Evolutionary conservation across 805 yeast genomes (phyloP).

Genomic region (Candida suzukii): DNA sequence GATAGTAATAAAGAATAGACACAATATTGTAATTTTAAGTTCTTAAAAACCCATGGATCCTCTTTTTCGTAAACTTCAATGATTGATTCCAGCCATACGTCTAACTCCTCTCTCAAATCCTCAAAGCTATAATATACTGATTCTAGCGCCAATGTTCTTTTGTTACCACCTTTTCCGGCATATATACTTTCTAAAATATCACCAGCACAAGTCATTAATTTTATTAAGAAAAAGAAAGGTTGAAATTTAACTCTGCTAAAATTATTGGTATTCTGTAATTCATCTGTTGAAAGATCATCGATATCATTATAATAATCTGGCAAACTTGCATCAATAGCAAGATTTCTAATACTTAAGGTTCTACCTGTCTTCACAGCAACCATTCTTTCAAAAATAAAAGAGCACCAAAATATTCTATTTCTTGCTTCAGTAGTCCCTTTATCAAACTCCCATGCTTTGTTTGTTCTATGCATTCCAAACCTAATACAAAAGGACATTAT

Average conservation of each 20-base stretch:
- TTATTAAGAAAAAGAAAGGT: conserved; percentile 1
- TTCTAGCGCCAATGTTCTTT: neutral
- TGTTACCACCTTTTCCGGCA: neutral
- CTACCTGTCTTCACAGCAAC: conserved; percentile 3
- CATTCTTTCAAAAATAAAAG: conserved; percentile 2
- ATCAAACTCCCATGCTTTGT: neutral
- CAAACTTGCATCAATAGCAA: conserved; percentile 1
- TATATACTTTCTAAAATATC: conserved; percentile 3
- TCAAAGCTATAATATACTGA: neutral
- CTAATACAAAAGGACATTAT: conserved; percentile 1
- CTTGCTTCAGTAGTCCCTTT: neutral
- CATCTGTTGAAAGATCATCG: neutral
- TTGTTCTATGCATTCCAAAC: conserved; percentile 1
- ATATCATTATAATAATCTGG: neutral
- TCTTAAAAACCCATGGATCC: neutral
- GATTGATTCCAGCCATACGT: conserved; percentile 1
- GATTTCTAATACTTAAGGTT: conserved; percentile 2
- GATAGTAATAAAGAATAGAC: neutral
- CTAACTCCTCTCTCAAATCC: conserved; percentile 2
- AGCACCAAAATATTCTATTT: conserved; percentile 2
- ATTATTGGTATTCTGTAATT: neutral
- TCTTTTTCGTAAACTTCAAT: conserved; percentile 1
- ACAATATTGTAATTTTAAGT: neutral
- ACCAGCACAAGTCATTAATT: conserved; percentile 1
- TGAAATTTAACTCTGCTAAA: neutral